Base-by-base conservation (phyloP, 139 green algal genomes). In the Chlamydomonas schloesseri region DNA sequence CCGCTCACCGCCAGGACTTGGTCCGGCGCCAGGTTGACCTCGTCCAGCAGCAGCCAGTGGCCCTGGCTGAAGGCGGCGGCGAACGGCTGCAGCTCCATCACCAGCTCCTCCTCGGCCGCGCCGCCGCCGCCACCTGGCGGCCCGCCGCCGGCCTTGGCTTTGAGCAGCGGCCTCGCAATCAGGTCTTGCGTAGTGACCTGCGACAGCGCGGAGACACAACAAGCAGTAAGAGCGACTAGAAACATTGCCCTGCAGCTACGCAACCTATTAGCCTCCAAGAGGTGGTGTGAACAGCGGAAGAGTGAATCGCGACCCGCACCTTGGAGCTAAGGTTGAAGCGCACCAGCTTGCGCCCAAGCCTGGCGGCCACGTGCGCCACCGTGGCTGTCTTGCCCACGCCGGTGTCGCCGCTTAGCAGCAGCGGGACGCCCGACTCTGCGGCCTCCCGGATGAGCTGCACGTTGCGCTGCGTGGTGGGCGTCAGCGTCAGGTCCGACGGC, bases 41-140 rank as follows among this genome's bases (percentile, higher is more conserved):
- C 97, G 88, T 99, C 97, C 80, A 99, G 91, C 23, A 99, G 93
- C 78, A 99, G 87, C 96, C 97, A 99, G 47, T 92, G 87, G 3
- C 97, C 97, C 20, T 73, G 37, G 14, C 60, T 13, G 75, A 87
- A 93, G 26, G 83, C 84, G 89, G 89, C n/a, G n/a, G n/a, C n/a
- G n/a, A n/a, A n/a, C n/a, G n/a, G n/a, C n/a, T n/a, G n/a, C n/a
- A n/a, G n/a, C 71, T 90, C 47, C 53, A 76, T 62, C 67, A 82
- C 55, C 57, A 88, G 42, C 26, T 29, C n/a, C 62, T 47, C 60
- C 50, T 60, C 14, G 71, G 50, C 87, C 3, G 29, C 26, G 33
- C 4, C 23, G 50, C 53, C 53, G 74, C 71, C 74, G 36, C n/a
- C 13, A 14, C 53, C 31, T n/a, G n/a, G n/a, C n/a, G n/a, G n/a